phyloP scores from a whole-genome alignment of 768 basidiomycete genomes.

The Clitopilus passeckerianus region DNA sequence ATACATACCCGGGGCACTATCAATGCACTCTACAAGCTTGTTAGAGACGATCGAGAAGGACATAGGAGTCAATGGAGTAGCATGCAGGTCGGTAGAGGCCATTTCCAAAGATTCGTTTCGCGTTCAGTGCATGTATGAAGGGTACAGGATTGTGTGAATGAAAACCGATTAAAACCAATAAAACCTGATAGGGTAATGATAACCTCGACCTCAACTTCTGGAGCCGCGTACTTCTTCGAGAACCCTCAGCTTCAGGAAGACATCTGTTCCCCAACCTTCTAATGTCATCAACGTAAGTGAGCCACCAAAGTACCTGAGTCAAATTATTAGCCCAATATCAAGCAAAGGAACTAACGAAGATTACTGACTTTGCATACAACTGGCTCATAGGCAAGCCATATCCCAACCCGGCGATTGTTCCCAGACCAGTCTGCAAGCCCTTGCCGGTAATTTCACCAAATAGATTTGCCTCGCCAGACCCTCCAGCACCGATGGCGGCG shows the following conservation, averaged over 20 bases:
- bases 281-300: slow-evolving; percentile 76
- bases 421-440: slow-evolving; percentile 74
- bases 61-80: no score
- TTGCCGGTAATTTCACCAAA: slow-evolving; percentile 78
- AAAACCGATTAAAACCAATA: no score
- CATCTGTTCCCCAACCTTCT: slow-evolving; percentile 78
- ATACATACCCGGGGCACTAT: no score
- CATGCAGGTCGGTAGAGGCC: no score
- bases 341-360: not conserved
- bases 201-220: slow-evolving; percentile 20
- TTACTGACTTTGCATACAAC: slow-evolving; percentile 55
- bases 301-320: slow-evolving; percentile 78
- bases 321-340: not conserved
- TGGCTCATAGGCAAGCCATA: slow-evolving; percentile 84
- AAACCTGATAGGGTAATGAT: no score
- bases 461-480: slow-evolving; percentile 44
- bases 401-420: slow-evolving; percentile 87
- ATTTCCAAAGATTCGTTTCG: no score
- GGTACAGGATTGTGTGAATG: no score
- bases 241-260: slow-evolving; percentile 44
- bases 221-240: slow-evolving; percentile 45
- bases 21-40: no score
- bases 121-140: no score
- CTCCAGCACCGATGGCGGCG: slow-evolving; percentile 48
- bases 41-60: no score